These are phyloP conservation scores for Tremella fuciformis DNA, from an alignment of 768 basidiomycete species.

Conservation along the genomic window DNA sequence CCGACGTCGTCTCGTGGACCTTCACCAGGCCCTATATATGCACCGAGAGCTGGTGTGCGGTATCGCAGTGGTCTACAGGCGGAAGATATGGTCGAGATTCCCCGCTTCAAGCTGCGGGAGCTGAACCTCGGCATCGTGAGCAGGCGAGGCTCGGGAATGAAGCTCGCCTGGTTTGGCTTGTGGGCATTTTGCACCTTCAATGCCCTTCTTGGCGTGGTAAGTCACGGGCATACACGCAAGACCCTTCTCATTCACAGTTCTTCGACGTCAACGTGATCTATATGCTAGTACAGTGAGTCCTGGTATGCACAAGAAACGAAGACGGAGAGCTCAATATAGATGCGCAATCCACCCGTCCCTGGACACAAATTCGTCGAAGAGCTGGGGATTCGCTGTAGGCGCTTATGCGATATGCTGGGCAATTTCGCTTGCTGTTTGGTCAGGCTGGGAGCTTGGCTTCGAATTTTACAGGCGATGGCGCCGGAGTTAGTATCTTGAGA, in stretches of 20 bases:
- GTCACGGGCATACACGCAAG: not conserved
- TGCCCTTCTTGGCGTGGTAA: conserved; percentile 32
- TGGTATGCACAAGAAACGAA: not conserved
- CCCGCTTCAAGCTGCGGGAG: conserved; percentile 40
- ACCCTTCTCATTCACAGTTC: conserved; percentile 54
- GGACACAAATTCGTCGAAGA: conserved; percentile 65
- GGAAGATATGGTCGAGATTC: conserved; percentile 38
- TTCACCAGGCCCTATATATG: conserved; percentile 1
- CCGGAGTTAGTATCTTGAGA: conserved; percentile 26
- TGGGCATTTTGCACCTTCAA: conserved; percentile 26
- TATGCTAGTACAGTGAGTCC: conserved; percentile 74
- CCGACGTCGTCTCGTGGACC: conserved; percentile 7
- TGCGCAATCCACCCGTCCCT: conserved; percentile 73
- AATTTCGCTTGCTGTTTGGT: conserved; percentile 67
- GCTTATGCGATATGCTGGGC: conserved; percentile 81
- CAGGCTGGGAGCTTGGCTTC: conserved; percentile 60
- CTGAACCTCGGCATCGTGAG: conserved; percentile 40
- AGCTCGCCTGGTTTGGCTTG: conserved; percentile 28
- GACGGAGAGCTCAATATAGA: conserved; percentile 55
- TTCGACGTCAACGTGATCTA: conserved; percentile 87
- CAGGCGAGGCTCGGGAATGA: conserved; percentile 18
- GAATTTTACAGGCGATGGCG: conserved; percentile 50
- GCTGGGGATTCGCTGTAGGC: conserved; percentile 77
- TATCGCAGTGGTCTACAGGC: conserved; percentile 1
- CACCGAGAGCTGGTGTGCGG: conserved; percentile 10